phyloP scores from a whole-genome alignment of 2,329 filamentous ascomycete genomes.

The Lecanicillium sp. region DNA sequence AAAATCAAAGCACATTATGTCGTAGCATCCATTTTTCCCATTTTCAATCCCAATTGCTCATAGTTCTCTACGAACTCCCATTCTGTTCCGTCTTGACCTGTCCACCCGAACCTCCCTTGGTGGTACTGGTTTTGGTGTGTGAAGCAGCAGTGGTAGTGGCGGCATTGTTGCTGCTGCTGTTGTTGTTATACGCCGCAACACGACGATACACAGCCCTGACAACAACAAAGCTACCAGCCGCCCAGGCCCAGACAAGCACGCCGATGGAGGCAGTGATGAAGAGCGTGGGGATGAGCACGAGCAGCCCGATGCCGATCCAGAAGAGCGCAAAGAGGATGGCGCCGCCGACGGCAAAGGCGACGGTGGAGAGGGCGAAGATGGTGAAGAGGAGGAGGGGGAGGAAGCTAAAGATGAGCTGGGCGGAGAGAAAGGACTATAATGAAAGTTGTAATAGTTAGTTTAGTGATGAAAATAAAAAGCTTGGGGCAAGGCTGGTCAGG shows the following conservation, averaged over 20 bases:
- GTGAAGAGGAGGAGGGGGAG: constrained; percentile 62
- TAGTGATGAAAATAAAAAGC: not conserved
- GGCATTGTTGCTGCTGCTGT: not conserved
- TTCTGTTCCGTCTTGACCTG: no score
- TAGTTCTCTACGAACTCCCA: no score
- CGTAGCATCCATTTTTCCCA: no score
- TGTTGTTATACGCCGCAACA: constrained; percentile 14
- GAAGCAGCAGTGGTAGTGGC: not conserved
- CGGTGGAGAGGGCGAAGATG: constrained; percentile 53
- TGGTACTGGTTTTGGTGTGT: no score
- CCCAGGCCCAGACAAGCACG: constrained; percentile 60
- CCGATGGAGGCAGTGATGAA: constrained; percentile 56
- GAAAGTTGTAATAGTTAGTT: constrained; percentile 8
- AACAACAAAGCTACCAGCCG: constrained; percentile 47
- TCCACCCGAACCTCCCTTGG: no score
- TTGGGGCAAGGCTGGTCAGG: not conserved
- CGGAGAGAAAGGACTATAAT: constrained; percentile 55
- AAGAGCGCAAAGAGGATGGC: constrained; percentile 60
- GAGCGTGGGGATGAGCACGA: constrained; percentile 61
- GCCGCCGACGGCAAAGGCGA: constrained; percentile 52
- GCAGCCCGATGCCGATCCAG: constrained; percentile 56
- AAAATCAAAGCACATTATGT: no score
- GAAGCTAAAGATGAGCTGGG: constrained; percentile 56
- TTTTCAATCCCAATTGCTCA: no score
- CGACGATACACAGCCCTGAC: constrained; percentile 37